phyloP scores from a whole-genome alignment of 345 rosid species.

The Rhodamnia rubescens region DNA sequence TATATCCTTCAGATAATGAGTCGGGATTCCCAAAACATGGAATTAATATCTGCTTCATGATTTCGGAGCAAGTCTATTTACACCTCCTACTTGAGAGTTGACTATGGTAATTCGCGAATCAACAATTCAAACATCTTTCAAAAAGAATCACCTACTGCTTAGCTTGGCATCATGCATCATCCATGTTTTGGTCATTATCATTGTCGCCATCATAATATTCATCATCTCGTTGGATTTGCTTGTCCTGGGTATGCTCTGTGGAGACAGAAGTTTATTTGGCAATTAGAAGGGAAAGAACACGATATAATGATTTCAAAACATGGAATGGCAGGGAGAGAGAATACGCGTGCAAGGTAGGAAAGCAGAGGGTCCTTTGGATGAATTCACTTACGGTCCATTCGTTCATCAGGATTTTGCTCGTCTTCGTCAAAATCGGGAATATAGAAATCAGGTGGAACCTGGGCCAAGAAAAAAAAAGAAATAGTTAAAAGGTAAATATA shows the following conservation, averaged over 20 bases:
- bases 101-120: background rate
- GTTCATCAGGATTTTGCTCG: conserved; percentile 75
- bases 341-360: background rate
- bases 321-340: background rate
- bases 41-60: background rate
- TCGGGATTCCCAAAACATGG: background rate
- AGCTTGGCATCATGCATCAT: conserved; percentile 5
- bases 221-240: conserved; percentile 81
- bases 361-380: background rate
- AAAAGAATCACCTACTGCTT: background rate
- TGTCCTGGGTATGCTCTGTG: conserved; percentile 83
- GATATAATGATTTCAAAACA: background rate
- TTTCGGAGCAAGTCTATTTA: background rate
- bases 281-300: background rate
- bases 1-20: background rate
- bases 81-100: background rate
- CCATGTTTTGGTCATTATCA: conserved; percentile 60
- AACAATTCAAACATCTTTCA: background rate
- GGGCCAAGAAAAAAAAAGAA: background rate
- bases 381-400: conserved; percentile 67
- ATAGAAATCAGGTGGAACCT: conserved; percentile 97
- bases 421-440: conserved; percentile 95
- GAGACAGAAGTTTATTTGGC: background rate
- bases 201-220: conserved; percentile 85
- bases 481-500: background rate